These are phyloP conservation scores for Claviceps sp. DNA, from an alignment of 2,329 filamentous ascomycete species.

Conservation along the genomic window DNA sequence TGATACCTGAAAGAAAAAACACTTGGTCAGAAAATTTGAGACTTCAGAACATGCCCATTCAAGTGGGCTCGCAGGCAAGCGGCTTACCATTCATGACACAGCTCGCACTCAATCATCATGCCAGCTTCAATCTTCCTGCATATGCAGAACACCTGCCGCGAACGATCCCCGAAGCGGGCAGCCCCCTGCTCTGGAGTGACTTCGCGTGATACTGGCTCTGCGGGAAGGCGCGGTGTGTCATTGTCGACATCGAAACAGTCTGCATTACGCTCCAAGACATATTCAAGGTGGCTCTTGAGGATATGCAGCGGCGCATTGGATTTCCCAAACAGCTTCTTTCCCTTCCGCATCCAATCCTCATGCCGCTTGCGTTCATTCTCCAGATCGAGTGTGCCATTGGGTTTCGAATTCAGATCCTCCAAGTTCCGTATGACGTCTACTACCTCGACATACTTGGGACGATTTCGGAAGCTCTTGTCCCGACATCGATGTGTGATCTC, in stretches of 20 bases:
- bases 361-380: constrained; percentile 91
- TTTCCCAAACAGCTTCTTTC: constrained; percentile 96
- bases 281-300: constrained; percentile 84
- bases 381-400: constrained; percentile 77
- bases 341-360: constrained; percentile 98
- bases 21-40: neutral
- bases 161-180: constrained; percentile 46
- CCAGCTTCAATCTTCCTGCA: constrained; percentile 86
- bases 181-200: constrained; percentile 43
- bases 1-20: constrained; percentile 56
- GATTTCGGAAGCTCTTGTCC: constrained; percentile 58
- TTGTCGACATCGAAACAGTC: constrained; percentile 79
- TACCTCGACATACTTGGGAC: constrained; percentile 84
- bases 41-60: neutral
- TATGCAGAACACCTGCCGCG: constrained; percentile 86
- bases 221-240: constrained; percentile 78
- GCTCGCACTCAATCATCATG: constrained; percentile 99
- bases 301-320: constrained; percentile 96
- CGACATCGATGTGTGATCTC: constrained; percentile 69
- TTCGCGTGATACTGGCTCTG: constrained; percentile 82
- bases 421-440: constrained; percentile 77
- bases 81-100: constrained; percentile 90
- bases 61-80: constrained; percentile 6
- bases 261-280: constrained; percentile 77
- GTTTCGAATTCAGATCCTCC: constrained; percentile 84